Percentiles rank a stretch among this genome's conserved stretches.
Conservation (phyloP, 139 green algal genomes). For the Micractinium conductrix region DNA sequence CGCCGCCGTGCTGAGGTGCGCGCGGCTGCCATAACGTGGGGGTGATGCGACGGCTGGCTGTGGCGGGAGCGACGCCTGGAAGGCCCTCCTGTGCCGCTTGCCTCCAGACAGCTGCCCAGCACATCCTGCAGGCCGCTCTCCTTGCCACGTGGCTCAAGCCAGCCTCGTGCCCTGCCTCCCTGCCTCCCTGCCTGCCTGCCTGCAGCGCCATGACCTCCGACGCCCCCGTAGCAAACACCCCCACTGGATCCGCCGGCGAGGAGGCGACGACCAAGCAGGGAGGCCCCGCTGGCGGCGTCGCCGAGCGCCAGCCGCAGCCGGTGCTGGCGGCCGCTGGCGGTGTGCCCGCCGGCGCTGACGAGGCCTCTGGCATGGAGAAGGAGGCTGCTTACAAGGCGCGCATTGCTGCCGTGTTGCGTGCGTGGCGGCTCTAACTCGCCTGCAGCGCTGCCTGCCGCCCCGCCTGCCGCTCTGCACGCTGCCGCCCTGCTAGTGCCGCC, state of each 20-base stretch:
- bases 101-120: too few species aligned
- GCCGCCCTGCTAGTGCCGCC: too few species aligned
- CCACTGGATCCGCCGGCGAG: neutral
- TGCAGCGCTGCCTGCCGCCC: neutral
- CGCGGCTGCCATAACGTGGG: too few species aligned
- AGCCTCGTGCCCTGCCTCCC: too few species aligned
- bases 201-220: neutral
- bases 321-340: neutral
- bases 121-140: too few species aligned
- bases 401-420: neutral
- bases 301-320: neutral
- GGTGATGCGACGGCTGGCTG: too few species aligned
- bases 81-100: too few species aligned
- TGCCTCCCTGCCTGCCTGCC: too few species aligned
- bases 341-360: neutral
- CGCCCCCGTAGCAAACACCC: conserved; percentile 13
- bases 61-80: too few species aligned
- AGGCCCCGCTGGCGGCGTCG: neutral
- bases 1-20: conserved; percentile 21
- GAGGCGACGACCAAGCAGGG: neutral
- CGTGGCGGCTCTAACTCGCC: neutral
- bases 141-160: too few species aligned
- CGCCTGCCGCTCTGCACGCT: neutral
- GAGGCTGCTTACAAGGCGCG: neutral
- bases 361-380: neutral